Evolutionary conservation across 106 monocot species (phyloP).

Genomic region (Dioscorea dumetorum): DNA sequence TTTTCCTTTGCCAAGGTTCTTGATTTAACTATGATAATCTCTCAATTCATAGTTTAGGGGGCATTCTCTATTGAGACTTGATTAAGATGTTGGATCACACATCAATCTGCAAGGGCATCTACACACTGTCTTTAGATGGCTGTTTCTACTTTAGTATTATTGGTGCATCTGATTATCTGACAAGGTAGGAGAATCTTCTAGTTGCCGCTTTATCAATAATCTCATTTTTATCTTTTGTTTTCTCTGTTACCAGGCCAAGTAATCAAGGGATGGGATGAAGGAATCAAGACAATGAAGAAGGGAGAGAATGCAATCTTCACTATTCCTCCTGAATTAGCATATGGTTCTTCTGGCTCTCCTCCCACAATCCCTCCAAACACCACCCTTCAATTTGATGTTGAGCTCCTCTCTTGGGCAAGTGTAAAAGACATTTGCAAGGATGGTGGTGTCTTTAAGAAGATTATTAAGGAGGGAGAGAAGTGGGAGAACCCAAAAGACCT

Average conservation of each 20-base stretch:
- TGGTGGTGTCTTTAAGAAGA: conserved; percentile 68
- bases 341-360: conserved; percentile 60
- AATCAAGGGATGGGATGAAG: conserved; percentile 76
- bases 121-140: too few species aligned
- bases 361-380: conserved; percentile 65
- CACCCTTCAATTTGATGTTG: conserved; percentile 74
- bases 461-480: conserved; percentile 61
- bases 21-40: too few species aligned
- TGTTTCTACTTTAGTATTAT: too few species aligned
- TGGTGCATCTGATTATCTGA: too few species aligned
- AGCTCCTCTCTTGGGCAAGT: conserved; percentile 70
- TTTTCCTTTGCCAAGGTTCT: too few species aligned
- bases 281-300: conserved; percentile 75
- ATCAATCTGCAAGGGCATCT: too few species aligned
- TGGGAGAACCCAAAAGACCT: conserved; percentile 82
- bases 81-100: too few species aligned
- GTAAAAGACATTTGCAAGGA: conserved; percentile 78
- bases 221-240: not conserved
- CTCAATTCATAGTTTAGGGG: too few species aligned
- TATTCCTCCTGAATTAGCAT: conserved; percentile 60
- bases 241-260: conserved; percentile 42
- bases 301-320: conserved; percentile 73
- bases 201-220: not conserved
- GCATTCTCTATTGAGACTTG: too few species aligned
- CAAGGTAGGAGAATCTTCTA: not conserved